phyloP scores from a whole-genome alignment of 2,329 filamentous ascomycete species.

The Sclerotinia borealis region DNA sequence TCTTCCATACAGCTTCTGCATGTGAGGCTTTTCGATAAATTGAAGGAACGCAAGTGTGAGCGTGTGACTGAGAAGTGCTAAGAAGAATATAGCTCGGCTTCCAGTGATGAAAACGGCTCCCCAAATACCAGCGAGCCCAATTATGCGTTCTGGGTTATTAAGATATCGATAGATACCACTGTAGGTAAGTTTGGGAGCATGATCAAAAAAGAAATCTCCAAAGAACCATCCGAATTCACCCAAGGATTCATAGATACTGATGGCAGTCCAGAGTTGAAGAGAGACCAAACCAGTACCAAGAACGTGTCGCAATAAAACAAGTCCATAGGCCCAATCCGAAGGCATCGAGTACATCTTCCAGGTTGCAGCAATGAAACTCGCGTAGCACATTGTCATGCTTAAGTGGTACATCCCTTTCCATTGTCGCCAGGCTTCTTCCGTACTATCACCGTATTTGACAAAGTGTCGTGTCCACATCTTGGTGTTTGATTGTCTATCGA shows the following conservation, averaged over 20 bases:
- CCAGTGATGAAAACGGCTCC: constrained; percentile 89
- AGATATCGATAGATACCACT: constrained; percentile 96
- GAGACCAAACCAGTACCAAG: constrained; percentile 73
- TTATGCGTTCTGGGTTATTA: constrained; percentile 92
- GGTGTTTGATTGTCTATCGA: constrained; percentile 78
- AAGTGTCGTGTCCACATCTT: constrained; percentile 98
- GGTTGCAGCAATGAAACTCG: constrained; percentile 80
- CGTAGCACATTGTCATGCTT: constrained; percentile 83
- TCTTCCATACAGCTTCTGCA: constrained; percentile 93
- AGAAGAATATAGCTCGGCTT: constrained; percentile 77
- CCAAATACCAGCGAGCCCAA: constrained; percentile 93
- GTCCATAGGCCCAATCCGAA: constrained; percentile 78
- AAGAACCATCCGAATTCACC: constrained; percentile 99
- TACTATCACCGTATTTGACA: constrained; percentile 88
- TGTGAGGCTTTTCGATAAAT: constrained; percentile 90
- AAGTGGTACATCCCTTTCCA: constrained; percentile 97
- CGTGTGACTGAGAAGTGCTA: constrained; percentile 80
- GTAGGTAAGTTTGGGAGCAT: constrained; percentile 83
- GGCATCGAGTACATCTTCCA: constrained; percentile 97
- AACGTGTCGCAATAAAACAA: constrained; percentile 80
- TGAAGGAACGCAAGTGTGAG: constrained; percentile 84
- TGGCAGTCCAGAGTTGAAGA: constrained; percentile 85
- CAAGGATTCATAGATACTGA: constrained; percentile 90
- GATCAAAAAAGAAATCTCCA: constrained; percentile 96
- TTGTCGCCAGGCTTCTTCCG: constrained; percentile 89